These are phyloP conservation scores for Metarhizium rileyi DNA, from an alignment of 2,329 filamentous ascomycete genomes.

Conservation along the genomic window DNA sequence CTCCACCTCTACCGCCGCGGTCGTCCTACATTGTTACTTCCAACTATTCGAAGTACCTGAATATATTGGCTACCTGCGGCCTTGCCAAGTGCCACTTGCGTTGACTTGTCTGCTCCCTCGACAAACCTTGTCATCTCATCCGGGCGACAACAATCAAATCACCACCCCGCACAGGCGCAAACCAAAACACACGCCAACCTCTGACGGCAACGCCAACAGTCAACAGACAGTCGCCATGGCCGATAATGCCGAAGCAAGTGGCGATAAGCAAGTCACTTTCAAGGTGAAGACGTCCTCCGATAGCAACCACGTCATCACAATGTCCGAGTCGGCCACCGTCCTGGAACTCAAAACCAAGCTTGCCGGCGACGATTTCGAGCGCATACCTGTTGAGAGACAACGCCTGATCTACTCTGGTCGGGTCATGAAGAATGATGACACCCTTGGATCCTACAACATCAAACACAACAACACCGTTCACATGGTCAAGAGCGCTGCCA, in stretches of 20 bases:
- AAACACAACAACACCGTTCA: conserved; percentile 94
- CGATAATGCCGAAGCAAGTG: conserved; percentile 49
- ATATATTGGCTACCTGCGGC: too few species aligned
- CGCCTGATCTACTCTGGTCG: conserved; percentile 95
- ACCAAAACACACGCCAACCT: background rate
- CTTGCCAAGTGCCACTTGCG: background rate
- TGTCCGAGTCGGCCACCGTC: conserved; percentile 66
- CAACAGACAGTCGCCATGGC: conserved; percentile 42
- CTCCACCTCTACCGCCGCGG: too few species aligned
- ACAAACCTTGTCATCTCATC: background rate
- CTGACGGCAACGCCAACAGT: background rate
- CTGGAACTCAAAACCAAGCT: conserved; percentile 86
- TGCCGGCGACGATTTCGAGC: conserved; percentile 68
- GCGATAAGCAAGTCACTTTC: conserved; percentile 80
- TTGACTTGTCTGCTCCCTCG: background rate
- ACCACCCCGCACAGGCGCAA: background rate
- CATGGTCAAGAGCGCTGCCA: conserved; percentile 90
- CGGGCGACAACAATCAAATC: background rate
- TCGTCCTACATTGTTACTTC: too few species aligned
- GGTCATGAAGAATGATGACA: conserved; percentile 91
- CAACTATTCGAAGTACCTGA: too few species aligned
- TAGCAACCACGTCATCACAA: conserved; percentile 71
- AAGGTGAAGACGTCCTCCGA: conserved; percentile 97
- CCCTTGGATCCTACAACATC: conserved; percentile 80
- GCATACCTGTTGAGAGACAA: conserved; percentile 79